phyloP scores from a whole-genome alignment of 176 grass and related monocot genomes.

The Raddia distichophylla region DNA sequence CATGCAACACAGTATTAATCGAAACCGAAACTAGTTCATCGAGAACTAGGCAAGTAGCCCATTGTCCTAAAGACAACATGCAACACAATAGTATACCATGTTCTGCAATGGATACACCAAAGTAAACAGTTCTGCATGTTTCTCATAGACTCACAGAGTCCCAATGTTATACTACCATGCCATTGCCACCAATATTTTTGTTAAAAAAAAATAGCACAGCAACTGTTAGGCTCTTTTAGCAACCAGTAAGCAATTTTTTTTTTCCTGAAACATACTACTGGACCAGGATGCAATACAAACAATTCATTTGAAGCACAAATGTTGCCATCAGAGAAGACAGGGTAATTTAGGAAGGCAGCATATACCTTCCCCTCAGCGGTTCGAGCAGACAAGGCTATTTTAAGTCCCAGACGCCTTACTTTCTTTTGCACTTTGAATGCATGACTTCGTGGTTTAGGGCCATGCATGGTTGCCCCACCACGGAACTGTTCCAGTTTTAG shows the following conservation, averaged over 20 bases:
- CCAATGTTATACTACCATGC: background rate
- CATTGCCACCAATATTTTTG: background rate
- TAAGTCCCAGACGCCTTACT: constrained; percentile 71
- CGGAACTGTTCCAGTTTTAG: constrained; percentile 63
- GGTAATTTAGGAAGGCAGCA: background rate
- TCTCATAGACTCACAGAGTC: background rate
- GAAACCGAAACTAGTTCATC: background rate
- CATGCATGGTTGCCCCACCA: constrained; percentile 84
- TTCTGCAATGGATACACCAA: constrained; percentile 7
- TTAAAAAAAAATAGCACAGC: background rate
- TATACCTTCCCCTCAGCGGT: constrained; percentile 84
- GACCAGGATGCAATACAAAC: background rate
- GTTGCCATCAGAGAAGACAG: constrained; percentile 16
- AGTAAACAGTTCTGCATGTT: background rate
- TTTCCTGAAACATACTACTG: background rate
- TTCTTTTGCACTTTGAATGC: constrained; percentile 93
- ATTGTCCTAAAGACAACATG: background rate
- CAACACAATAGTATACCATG: too few relatives aligned
- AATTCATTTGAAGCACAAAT: background rate
- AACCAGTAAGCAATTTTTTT: constrained; percentile 19
- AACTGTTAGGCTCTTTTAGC: background rate
- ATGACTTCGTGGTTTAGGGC: constrained; percentile 89
- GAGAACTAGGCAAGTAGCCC: background rate
- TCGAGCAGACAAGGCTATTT: constrained; percentile 90
- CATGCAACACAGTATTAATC: background rate